Evolutionary conservation across 805 yeast genomes (phyloP).

Genomic region (Kluyveromyces nonfermentans): DNA sequence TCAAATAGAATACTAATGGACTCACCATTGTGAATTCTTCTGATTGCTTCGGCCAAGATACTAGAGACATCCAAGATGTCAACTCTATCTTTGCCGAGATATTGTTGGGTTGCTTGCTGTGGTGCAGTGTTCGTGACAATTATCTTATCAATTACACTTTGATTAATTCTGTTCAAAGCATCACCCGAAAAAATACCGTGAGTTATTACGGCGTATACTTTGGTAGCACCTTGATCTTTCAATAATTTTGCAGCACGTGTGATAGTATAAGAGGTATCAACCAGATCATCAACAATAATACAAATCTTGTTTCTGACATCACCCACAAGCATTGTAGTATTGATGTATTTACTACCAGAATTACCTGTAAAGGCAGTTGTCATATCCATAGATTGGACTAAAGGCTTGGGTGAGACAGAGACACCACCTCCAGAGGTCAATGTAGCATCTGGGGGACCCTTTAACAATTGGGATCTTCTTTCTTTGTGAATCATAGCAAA

Average conservation of each 20-base stretch:
- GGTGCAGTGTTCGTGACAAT: constrained; percentile 90
- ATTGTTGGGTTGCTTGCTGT: constrained; percentile 49
- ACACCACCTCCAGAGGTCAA: constrained; percentile 22
- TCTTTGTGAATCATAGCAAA: constrained; percentile 96
- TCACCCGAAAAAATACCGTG: constrained; percentile 93
- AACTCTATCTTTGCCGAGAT: constrained; percentile 45
- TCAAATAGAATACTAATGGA: constrained; percentile 89
- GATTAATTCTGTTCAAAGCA: constrained; percentile 62
- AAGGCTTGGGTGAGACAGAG: constrained; percentile 15
- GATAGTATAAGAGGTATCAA: constrained; percentile 88
- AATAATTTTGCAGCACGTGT: constrained; percentile 85
- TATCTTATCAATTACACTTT: constrained; percentile 68
- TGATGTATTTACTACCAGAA: constrained; percentile 32
- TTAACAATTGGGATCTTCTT: constrained; percentile 43
- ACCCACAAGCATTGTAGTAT: constrained; percentile 93
- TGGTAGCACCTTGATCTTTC: constrained; percentile 86
- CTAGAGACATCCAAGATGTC: constrained; percentile 83
- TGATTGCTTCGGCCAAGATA: constrained; percentile 86
- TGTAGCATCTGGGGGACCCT: constrained; percentile 29
- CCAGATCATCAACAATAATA: constrained; percentile 86
- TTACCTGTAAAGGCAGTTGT: constrained; percentile 17
- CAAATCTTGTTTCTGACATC: constrained; percentile 82
- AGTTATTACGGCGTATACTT: constrained; percentile 79
- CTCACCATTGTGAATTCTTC: constrained; percentile 97
- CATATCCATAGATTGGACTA: constrained; percentile 12